A percentile compares a stretch with the other conserved stretches of the same genome.
phyloP scores from a whole-genome alignment of 2,329 filamentous ascomycete genomes.

The Penicillium occitanis region DNA sequence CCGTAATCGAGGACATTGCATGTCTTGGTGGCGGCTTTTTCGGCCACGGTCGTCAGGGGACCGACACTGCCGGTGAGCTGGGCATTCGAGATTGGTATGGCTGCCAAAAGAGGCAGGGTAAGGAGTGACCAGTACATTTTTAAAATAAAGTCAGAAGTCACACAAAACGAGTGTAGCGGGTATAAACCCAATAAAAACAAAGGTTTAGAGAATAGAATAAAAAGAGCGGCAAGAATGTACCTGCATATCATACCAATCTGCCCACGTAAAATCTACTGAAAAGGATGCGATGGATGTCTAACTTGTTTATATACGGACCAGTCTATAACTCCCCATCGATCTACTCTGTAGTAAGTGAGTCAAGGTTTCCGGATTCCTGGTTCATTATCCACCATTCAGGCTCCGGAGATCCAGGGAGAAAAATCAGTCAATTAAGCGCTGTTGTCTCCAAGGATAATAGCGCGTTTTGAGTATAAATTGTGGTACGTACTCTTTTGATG shows the following conservation, averaged over 20 bases:
- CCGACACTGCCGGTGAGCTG: constrained; percentile 48
- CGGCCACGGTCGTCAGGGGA: constrained; percentile 43
- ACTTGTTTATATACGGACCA: neutral
- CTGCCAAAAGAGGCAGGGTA: neutral
- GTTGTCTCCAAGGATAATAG: neutral
- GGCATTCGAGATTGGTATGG: constrained; percentile 23
- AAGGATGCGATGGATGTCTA: neutral
- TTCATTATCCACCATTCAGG: neutral
- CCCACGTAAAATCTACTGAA: neutral
- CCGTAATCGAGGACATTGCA: constrained; percentile 57
- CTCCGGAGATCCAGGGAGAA: neutral
- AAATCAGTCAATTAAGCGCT: neutral
- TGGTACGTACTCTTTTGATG: neutral
- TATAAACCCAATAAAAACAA: neutral
- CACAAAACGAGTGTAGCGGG: neutral
- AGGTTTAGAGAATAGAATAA: neutral
- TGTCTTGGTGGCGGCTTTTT: constrained; percentile 50
- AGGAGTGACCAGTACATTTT: neutral
- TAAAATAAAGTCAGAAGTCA: neutral
- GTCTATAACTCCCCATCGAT: neutral
- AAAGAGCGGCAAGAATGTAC: neutral
- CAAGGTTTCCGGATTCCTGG: neutral
- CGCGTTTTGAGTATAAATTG: neutral
- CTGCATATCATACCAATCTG: neutral
- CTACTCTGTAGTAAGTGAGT: neutral